These are phyloP conservation scores for Dalbergia cochinchinensis DNA, from an alignment of 306 rosid genomes.

Conservation along the genomic window DNA sequence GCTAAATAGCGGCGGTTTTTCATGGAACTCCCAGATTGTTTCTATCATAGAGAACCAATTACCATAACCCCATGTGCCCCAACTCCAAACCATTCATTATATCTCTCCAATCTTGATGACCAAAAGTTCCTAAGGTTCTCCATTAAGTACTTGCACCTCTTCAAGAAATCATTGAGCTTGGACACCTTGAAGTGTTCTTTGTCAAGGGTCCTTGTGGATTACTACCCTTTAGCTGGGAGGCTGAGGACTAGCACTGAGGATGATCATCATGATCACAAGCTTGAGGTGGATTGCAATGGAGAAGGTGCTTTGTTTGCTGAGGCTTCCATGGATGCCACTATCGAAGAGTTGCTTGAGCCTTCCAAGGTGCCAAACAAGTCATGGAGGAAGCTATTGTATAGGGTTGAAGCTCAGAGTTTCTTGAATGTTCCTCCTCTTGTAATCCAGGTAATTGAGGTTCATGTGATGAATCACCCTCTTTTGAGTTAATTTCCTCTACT, in stretches of 20 bases:
- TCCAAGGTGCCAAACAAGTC: slow-evolving; percentile 70
- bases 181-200: slow-evolving; percentile 66
- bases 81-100: slow-evolving; percentile 78
- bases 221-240: slow-evolving; percentile 92
- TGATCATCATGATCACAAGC: slow-evolving; percentile 70
- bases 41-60: slow-evolving; percentile 52
- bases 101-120: slow-evolving; percentile 85
- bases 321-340: slow-evolving; percentile 78
- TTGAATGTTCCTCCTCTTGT: slow-evolving; percentile 88
- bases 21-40: slow-evolving; percentile 80
- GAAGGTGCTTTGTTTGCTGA: slow-evolving; percentile 83
- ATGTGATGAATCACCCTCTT: too few species aligned
- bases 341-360: slow-evolving; percentile 57
- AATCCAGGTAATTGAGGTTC: slow-evolving; percentile 62
- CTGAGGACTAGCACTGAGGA: slow-evolving; percentile 48
- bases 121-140: slow-evolving; percentile 87
- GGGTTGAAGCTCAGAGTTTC: slow-evolving; percentile 67
- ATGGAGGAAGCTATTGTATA: slow-evolving; percentile 76
- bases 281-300: slow-evolving; percentile 83
- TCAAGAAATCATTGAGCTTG: slow-evolving; percentile 58
- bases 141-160: slow-evolving; percentile 75
- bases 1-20: slow-evolving; percentile 46
- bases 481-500: neutral
- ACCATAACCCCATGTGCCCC: slow-evolving; percentile 61
- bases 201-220: slow-evolving; percentile 69